phyloP scores from a whole-genome alignment of 257 asterid species.

The Solanum tarapatanum region DNA sequence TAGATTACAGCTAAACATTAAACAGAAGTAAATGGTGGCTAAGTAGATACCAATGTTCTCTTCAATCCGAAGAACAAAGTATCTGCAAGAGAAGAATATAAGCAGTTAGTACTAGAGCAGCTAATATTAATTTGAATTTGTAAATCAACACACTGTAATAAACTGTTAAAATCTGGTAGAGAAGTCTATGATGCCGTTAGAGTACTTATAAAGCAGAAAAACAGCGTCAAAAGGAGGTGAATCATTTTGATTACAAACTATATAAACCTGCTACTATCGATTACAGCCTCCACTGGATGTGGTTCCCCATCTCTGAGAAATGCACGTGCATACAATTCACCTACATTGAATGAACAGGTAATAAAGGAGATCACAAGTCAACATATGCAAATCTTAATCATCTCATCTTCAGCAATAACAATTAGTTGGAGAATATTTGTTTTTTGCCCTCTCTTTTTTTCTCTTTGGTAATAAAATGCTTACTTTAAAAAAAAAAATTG shows the following conservation, averaged over 20 bases:
- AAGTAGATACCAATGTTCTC: constrained; percentile 67
- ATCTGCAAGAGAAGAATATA: constrained; percentile 43
- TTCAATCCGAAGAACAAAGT: constrained; percentile 89
- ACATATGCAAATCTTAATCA: not conserved
- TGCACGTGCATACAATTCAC: constrained; percentile 96
- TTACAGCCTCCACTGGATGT: constrained; percentile 96
- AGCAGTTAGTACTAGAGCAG: not conserved
- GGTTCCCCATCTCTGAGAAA: constrained; percentile 95
- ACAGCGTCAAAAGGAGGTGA: not conserved
- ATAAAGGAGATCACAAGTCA: not conserved
- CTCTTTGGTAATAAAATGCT: not conserved
- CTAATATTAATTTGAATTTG: not conserved
- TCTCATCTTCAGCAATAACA: not conserved
- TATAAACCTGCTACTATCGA: constrained; percentile 96
- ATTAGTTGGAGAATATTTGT: not conserved
- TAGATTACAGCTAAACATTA: not conserved
- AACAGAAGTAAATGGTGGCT: not conserved
- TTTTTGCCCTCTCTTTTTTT: no score
- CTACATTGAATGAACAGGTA: constrained; percentile 20
- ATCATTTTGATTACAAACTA: not conserved
- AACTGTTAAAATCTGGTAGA: not conserved
- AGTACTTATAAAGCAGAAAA: not conserved
- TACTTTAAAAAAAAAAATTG: no score
- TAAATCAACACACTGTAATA: not conserved
- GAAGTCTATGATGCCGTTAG: not conserved